A percentile compares a stretch with the other conserved stretches of the same genome.
phyloP scores from a whole-genome alignment of 73 alveolate species.

The Stentor roeselii region DNA sequence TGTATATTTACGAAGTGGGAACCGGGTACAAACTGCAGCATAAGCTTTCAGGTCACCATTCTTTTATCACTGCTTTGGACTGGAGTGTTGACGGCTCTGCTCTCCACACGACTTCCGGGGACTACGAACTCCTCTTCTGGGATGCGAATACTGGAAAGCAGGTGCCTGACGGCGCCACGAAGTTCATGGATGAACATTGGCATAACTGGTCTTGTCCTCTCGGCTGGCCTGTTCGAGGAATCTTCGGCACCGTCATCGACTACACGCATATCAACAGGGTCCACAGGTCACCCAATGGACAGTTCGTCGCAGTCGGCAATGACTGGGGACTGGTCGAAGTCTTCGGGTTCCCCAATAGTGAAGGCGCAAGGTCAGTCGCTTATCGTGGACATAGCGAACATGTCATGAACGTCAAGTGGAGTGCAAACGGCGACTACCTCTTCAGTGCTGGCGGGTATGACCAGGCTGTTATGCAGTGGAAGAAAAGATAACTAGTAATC shows the following conservation, averaged over 20 bases:
- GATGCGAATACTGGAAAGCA: constrained; percentile 66
- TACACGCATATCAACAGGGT: constrained; percentile 87
- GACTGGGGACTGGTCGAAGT: constrained; percentile 85
- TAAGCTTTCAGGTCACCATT: constrained; percentile 64
- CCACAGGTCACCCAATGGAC: constrained; percentile 59
- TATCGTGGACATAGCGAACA: constrained; percentile 94
- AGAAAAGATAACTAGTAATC: constrained; percentile 22
- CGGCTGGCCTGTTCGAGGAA: constrained; percentile 94
- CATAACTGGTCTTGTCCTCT: constrained; percentile 73
- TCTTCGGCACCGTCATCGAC: constrained; percentile 89
- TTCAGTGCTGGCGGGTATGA: constrained; percentile 91
- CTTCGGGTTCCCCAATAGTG: constrained; percentile 86
- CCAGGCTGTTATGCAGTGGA: constrained; percentile 81
- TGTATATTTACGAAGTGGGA: constrained; percentile 80
- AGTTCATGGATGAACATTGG: constrained; percentile 72
- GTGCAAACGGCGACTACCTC: constrained; percentile 70
- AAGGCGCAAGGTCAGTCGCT: constrained; percentile 72
- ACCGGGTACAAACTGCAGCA: constrained; percentile 55
- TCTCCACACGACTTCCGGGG: constrained; percentile 81
- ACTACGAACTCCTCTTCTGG: constrained; percentile 92
- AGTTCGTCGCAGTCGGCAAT: constrained; percentile 83
- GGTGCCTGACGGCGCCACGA: constrained; percentile 74
- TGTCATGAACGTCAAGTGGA: constrained; percentile 83
- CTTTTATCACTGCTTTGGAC: constrained; percentile 84
- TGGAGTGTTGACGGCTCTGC: constrained; percentile 81